These are phyloP conservation scores for Luvunga scandens DNA, from an alignment of 345 rosid genomes.

Conservation along the genomic window DNA sequence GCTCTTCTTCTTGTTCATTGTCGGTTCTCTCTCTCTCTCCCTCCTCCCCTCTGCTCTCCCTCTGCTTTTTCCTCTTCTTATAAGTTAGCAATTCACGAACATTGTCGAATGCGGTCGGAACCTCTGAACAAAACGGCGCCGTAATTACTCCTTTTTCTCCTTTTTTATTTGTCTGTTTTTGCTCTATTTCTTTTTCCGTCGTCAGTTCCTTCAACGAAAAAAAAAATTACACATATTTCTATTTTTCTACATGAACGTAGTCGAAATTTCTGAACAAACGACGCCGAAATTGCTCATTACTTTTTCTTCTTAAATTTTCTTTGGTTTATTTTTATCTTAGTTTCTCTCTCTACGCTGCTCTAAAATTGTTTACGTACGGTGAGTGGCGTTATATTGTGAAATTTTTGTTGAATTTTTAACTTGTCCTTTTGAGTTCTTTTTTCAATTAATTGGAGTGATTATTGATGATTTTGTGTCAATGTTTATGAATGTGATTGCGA, in stretches of 20 bases:
- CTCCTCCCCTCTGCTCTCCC: neutral
- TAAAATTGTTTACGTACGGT: neutral
- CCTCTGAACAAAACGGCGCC: neutral
- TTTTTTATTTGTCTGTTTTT: no score
- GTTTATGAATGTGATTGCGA: neutral
- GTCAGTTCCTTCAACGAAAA: no score
- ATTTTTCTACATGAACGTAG: neutral
- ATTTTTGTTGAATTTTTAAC: neutral
- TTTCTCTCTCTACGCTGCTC: neutral
- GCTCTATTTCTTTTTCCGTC: neutral
- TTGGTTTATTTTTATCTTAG: neutral
- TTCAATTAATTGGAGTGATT: neutral
- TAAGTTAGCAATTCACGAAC: neutral
- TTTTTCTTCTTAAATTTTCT: neutral
- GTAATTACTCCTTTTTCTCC: neutral
- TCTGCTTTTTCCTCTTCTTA: neutral
- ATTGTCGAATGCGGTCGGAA: neutral
- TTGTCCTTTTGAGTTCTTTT: neutral
- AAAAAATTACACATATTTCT: no score
- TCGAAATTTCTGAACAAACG: neutral
- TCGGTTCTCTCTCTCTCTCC: conserved; percentile 3
- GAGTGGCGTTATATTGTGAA: neutral
- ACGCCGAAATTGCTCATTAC: neutral
- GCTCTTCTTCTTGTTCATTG: conserved; percentile 9
- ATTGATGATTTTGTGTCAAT: neutral